Percentiles rank a stretch among this genome's conserved stretches.
These are phyloP conservation scores for Quercus glauca DNA, from an alignment of 306 rosid species.

Conservation along the genomic window DNA sequence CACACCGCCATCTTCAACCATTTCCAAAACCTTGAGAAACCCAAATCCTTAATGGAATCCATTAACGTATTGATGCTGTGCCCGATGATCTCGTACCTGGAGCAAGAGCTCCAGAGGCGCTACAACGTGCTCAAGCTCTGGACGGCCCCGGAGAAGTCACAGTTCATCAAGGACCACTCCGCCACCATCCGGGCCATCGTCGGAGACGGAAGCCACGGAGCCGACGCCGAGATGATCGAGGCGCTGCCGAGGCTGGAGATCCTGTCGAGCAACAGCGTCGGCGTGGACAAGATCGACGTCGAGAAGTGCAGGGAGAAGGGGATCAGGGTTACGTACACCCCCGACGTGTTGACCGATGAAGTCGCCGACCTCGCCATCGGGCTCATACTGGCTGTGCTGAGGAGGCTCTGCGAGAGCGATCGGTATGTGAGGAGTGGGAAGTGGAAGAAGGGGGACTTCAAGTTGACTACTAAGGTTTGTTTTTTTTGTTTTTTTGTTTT, in stretches of 20 bases:
- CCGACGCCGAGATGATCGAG: conserved; percentile 51
- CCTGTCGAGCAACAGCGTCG: conserved; percentile 68
- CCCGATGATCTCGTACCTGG: conserved; percentile 51
- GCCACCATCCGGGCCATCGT: conserved; percentile 59
- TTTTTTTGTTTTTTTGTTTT: not conserved
- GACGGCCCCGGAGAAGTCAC: conserved; percentile 35
- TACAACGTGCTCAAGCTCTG: conserved; percentile 53
- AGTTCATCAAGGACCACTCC: conserved; percentile 39
- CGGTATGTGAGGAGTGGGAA: conserved; percentile 59
- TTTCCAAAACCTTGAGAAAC: no score
- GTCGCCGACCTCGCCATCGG: conserved; percentile 75
- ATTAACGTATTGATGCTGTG: conserved; percentile 15
- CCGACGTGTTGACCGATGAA: conserved; percentile 83
- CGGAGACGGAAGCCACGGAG: conserved; percentile 39
- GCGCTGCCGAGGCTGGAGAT: conserved; percentile 70
- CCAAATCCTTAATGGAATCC: no score
- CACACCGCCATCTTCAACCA: no score
- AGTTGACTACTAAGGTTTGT: conserved; percentile 65
- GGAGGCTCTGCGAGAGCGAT: conserved; percentile 63
- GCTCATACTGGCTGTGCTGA: conserved; percentile 44
- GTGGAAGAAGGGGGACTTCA: conserved; percentile 71
- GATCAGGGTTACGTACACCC: conserved; percentile 72
- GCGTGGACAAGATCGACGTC: conserved; percentile 69
- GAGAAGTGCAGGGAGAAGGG: conserved; percentile 56
- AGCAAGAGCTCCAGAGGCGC: conserved; percentile 67